phyloP scores from a whole-genome alignment of 768 basidiomycete species.

The Boletus pseudopeckii region DNA sequence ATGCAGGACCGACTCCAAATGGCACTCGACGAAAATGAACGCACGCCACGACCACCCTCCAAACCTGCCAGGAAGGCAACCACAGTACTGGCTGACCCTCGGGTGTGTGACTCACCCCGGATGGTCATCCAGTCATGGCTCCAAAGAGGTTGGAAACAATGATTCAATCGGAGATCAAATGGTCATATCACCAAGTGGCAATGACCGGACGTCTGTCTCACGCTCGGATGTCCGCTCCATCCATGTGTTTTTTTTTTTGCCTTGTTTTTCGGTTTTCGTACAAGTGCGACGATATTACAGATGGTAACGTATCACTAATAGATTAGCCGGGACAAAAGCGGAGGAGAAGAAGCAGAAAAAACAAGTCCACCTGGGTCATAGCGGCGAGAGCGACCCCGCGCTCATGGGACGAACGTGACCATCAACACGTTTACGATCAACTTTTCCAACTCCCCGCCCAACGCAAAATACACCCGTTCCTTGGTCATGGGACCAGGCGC shows the following conservation, averaged over 20 bases:
- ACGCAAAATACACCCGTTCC: constrained; percentile 67
- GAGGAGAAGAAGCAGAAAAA: neutral
- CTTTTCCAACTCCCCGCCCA: constrained; percentile 64
- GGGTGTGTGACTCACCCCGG: too few relatives aligned
- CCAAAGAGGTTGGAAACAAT: too few relatives aligned
- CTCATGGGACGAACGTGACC: constrained; percentile 64
- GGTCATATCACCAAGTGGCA: neutral
- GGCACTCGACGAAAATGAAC: too few relatives aligned
- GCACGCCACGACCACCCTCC: too few relatives aligned
- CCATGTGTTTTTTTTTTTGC: neutral
- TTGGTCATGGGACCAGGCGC: constrained; percentile 49
- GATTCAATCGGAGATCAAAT: constrained; percentile 3
- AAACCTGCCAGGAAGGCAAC: too few relatives aligned
- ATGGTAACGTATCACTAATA: constrained; percentile 8
- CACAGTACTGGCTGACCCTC: too few relatives aligned
- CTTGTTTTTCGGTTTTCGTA: constrained; percentile 10
- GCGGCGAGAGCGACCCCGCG: neutral
- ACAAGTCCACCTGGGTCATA: constrained; percentile 4
- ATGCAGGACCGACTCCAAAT: too few relatives aligned
- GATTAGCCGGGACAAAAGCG: neutral
- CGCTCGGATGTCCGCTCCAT: neutral
- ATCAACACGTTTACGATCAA: constrained; percentile 73
- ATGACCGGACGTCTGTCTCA: neutral
- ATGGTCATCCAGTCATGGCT: too few relatives aligned
- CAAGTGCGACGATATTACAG: constrained; percentile 6